These are phyloP conservation scores for Ustilago vetiveriae DNA, from an alignment of 1,284 basidiomycete genomes.

Conservation along the genomic window DNA sequence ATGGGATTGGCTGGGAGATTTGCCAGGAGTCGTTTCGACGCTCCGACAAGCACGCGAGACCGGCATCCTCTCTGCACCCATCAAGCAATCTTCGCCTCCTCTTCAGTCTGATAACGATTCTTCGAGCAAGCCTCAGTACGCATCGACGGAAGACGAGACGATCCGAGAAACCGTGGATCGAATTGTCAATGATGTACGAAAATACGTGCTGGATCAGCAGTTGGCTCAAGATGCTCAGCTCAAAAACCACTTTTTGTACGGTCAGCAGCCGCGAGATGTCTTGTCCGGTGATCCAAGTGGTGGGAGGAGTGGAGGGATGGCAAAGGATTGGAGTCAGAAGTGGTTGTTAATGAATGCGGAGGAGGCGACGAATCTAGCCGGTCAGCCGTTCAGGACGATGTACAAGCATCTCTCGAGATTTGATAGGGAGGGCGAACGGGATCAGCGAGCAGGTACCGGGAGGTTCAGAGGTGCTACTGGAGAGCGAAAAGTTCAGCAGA, in stretches of 20 bases:
- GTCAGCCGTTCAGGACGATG: conserved; percentile 19
- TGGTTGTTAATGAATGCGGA: conserved; percentile 31
- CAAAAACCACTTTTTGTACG: neutral
- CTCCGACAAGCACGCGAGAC: conserved; percentile 41
- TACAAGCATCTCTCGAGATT: neutral
- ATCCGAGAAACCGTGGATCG: conserved; percentile 46
- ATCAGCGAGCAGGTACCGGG: neutral
- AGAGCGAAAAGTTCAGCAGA: no score
- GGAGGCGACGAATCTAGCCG: conserved; percentile 17
- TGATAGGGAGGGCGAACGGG: neutral
- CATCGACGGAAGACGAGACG: conserved; percentile 27
- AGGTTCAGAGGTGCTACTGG: conserved; percentile 1
- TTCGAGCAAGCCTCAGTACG: neutral
- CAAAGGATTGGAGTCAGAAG: conserved; percentile 18
- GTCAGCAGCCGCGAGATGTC: neutral
- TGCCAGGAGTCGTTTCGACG: conserved; percentile 24
- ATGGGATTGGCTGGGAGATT: conserved; percentile 54
- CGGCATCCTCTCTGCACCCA: conserved; percentile 28
- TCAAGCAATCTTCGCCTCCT: neutral
- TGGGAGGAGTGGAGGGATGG: no score
- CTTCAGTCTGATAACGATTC: no score
- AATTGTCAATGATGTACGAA: conserved; percentile 37
- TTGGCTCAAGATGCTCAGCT: neutral
- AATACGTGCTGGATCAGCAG: conserved; percentile 37
- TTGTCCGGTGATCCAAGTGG: neutral